A percentile compares a stretch with the other conserved stretches of the same genome.
Conservation (phyloP, 139 green algal species). For the Mesotaenium endlicherianum region DNA sequence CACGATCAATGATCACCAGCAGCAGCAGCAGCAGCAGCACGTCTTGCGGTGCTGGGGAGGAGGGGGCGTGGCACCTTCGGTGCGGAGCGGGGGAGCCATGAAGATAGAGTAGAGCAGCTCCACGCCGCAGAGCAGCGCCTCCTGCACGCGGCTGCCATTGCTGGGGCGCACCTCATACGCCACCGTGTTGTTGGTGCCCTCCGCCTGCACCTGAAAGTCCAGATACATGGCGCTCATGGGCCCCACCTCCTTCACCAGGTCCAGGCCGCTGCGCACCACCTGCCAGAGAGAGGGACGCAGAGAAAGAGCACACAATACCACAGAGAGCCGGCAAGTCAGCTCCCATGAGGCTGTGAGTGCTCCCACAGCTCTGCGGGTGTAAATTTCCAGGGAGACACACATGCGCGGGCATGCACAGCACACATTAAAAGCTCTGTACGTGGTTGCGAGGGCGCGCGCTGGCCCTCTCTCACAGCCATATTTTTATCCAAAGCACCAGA, state of each 20-base stretch:
- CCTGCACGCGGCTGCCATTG: background rate
- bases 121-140: background rate
- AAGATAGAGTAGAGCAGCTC: no score
- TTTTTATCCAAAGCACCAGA: no score
- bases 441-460: no score
- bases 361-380: background rate
- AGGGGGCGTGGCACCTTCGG: no score
- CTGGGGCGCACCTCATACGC: no score
- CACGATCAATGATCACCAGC: no score
- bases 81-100: no score
- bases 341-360: background rate
- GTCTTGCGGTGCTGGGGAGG: no score
- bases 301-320: background rate
- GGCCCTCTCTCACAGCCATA: no score
- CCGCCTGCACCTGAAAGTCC: background rate
- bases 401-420: background rate
- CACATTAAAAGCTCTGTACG: no score
- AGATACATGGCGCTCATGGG: background rate
- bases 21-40: no score
- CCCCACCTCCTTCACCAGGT: background rate
- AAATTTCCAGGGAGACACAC: background rate
- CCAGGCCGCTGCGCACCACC: background rate
- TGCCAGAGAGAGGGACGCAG: background rate
- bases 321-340: background rate
- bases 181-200: no score